Evolutionary conservation across 352 stramenopile genomes (phyloP).

Genomic region (Globisporangium alternatum): DNA sequence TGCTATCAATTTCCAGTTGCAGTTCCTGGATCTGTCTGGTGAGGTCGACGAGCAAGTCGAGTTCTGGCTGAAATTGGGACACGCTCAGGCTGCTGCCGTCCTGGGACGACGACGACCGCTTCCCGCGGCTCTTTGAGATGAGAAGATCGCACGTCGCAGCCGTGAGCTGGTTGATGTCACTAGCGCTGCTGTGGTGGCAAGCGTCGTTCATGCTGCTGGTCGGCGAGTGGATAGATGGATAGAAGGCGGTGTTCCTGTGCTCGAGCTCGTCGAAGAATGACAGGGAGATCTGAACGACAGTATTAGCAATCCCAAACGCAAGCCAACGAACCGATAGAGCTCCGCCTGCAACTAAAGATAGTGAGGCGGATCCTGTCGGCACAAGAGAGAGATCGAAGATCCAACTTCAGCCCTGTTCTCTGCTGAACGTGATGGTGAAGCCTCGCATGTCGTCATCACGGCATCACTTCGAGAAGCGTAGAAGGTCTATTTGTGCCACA

Average conservation of each 20-base stretch:
- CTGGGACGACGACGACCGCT: background rate
- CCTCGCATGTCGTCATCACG: constrained; percentile 2
- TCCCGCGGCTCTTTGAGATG: background rate
- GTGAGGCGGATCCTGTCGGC: background rate
- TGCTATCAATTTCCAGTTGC: background rate
- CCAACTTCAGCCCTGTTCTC: background rate
- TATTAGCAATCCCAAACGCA: background rate
- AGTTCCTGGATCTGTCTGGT: constrained; percentile 12
- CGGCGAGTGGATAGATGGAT: background rate
- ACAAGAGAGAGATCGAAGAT: too few species aligned
- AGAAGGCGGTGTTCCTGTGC: background rate
- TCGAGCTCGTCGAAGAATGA: background rate
- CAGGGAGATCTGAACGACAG: background rate
- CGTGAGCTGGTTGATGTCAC: constrained; percentile 12
- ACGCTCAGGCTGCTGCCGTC: background rate
- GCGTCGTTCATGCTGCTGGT: constrained; percentile 2
- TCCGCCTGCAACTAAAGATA: background rate
- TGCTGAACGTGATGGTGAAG: background rate
- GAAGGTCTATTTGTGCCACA: background rate
- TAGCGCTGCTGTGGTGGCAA: background rate
- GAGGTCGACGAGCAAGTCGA: constrained; percentile 7
- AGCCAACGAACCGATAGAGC: background rate
- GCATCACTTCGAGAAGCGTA: background rate
- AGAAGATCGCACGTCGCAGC: constrained; percentile 4
- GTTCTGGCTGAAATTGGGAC: background rate